Evolutionary conservation across 768 basidiomycete species (phyloP).

Genomic region (Lactarius pseudohatsudake): DNA sequence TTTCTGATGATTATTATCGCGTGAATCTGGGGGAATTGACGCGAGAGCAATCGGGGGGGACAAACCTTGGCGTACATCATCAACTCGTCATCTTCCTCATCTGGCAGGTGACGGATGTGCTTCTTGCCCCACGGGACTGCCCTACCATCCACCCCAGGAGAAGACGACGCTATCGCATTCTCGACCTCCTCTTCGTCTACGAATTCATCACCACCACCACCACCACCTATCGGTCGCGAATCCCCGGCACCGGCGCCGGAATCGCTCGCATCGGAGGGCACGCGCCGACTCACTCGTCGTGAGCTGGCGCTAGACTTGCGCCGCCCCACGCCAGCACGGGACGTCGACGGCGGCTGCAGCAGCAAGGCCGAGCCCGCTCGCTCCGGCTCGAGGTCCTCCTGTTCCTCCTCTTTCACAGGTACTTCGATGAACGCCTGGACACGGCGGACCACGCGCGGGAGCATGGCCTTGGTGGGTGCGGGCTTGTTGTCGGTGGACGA

Average conservation of each 20-base stretch:
- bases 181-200: constrained; percentile 30
- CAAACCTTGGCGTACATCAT: constrained; percentile 60
- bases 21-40: constrained; percentile 16
- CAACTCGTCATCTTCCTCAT: constrained; percentile 59
- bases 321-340: constrained; percentile 31
- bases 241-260: constrained; percentile 49
- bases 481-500: constrained; percentile 18
- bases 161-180: constrained; percentile 5
- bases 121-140: constrained; percentile 23
- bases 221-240: constrained; percentile 9
- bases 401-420: constrained; percentile 64
- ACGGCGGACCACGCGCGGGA: constrained; percentile 52
- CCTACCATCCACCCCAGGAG: constrained; percentile 4
- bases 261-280: constrained; percentile 29
- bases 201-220: constrained; percentile 21
- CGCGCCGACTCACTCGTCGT: constrained; percentile 23
- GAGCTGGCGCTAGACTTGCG: constrained; percentile 33
- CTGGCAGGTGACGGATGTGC: constrained; percentile 24
- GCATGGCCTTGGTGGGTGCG: constrained; percentile 15
- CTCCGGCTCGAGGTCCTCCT: constrained; percentile 39
- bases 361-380: constrained; percentile 2
- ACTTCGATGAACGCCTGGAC: constrained; percentile 61
- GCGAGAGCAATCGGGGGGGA: background rate
- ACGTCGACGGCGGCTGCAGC: background rate
- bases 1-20: constrained; percentile 48